Base-by-base conservation (phyloP, 1,284 basidiomycete genomes). In the Gomphus bonarii region DNA sequence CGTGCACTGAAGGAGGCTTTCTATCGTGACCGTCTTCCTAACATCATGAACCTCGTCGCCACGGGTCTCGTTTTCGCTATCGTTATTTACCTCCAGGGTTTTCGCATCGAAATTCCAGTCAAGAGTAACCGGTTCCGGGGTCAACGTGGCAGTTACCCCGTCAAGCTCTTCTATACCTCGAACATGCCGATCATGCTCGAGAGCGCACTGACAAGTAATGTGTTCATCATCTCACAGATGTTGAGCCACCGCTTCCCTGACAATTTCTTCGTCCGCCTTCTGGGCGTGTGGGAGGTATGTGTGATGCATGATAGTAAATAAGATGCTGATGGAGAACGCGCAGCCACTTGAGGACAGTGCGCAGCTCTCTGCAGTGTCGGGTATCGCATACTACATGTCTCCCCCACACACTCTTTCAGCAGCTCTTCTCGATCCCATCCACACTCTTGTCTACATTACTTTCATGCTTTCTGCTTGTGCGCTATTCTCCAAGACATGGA, bases 151-250 rank as follows among this genome's bases (percentile, higher is more conserved):
- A 84, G 84, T 38, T 99, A 97, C 79, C 95, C 97, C 59, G 84
- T 99, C 76, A 99, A 98, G 77, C 83, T 99, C 48, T 99, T 99
- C 77, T 99, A 99, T 77, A 98, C 95, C 25, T 88, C 84, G 62
- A 99, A 98, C 79, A 98, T 98, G 95, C 95, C 95, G 62, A 99
- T 99, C 79, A 99, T 99, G 95, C 84, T 99, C 63, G 91, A 98
- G 74, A 88, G 83, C 28, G 95, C 95, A 11, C 78, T 98, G 60
- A 95, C 93, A 9, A 89, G 85, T 61, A 97, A 99, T 73, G 84
- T 98, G 30, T 98, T 95, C 76, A 91, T 99, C 70, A 82, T 99
- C 67, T 91, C 86, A 48, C 97, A 98, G 74, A 98, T 98, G 95
- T 80, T 97, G 64, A 82, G 85, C 42, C 78, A 77, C 53, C 83